phyloP scores from a whole-genome alignment of 2,329 filamentous ascomycete species.

The Bipolaris cookei region DNA sequence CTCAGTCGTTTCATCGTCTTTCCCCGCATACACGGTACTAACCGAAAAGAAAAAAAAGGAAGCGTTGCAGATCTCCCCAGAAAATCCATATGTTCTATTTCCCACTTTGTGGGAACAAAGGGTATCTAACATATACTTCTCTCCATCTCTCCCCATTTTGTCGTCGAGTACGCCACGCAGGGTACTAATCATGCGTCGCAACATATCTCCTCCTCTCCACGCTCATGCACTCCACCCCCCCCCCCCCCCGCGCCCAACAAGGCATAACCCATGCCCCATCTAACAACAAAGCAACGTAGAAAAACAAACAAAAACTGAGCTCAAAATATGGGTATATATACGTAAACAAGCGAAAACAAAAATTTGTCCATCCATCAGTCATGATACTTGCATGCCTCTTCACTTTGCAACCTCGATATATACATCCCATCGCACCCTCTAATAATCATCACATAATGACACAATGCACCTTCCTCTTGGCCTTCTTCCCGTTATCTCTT shows the following conservation, averaged over 20 bases:
- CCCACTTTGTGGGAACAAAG: no score
- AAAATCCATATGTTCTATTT: no score
- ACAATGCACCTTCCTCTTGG: constrained; percentile 28
- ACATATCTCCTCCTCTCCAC: not conserved
- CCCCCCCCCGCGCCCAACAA: not conserved
- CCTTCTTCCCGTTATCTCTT: constrained; percentile 10
- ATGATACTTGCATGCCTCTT: not conserved
- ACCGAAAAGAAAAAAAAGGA: no score
- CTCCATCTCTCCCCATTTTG: no score
- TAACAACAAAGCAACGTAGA: not conserved
- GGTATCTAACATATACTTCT: no score
- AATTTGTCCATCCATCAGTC: no score
- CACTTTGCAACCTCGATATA: not conserved
- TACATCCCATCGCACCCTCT: not conserved
- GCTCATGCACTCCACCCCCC: not conserved
- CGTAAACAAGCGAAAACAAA: not conserved
- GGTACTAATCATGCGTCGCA: no score
- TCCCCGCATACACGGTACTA: no score
- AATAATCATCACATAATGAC: constrained; percentile 28
- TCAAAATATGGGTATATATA: constrained; percentile 1
- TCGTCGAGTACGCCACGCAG: no score
- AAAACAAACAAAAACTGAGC: not conserved
- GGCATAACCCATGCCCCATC: no score
- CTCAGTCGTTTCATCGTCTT: no score
- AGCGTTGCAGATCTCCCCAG: no score